Evolutionary conservation across 2,329 filamentous ascomycete species (phyloP).

Genomic region (Scedosporium boydii): DNA sequence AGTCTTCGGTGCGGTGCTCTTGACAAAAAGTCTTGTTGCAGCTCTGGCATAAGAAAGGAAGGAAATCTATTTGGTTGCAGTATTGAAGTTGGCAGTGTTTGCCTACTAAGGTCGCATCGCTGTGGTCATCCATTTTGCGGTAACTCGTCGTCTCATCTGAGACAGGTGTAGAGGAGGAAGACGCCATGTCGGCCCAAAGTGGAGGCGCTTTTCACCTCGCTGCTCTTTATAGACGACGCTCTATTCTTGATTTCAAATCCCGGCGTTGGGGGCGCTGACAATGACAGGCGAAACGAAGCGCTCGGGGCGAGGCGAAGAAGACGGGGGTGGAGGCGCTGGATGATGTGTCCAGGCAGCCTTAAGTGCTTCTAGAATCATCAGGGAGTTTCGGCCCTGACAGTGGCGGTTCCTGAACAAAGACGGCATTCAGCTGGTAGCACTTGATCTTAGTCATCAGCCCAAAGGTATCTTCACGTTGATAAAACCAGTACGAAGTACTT

Average conservation of each 20-base stretch:
- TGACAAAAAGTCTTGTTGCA: conserved; percentile 82
- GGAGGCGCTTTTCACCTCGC: conserved; percentile 4
- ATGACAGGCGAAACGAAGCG: not conserved
- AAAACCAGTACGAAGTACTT: no score
- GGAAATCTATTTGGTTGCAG: conserved; percentile 92
- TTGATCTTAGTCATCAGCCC: no score
- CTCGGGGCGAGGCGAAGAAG: not conserved
- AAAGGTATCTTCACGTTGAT: no score
- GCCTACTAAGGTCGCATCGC: conserved; percentile 78
- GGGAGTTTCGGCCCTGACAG: not conserved
- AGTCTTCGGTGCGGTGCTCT: conserved; percentile 79
- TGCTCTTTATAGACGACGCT: not conserved
- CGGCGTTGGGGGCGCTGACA: conserved; percentile 3
- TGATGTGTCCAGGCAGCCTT: not conserved
- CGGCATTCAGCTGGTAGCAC: not conserved
- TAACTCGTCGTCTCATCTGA: conserved; percentile 46
- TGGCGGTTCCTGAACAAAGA: not conserved
- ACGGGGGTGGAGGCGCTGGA: not conserved
- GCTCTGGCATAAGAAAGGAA: conserved; percentile 88
- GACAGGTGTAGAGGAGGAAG: conserved; percentile 30
- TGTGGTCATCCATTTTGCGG: conserved; percentile 59
- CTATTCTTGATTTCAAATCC: not conserved
- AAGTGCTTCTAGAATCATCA: conserved; percentile 5
- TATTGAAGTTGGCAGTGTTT: conserved; percentile 84
- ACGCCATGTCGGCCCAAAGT: conserved; percentile 36